Evolutionary conservation across 371 early-diverging fungal genomes (phyloP).

Genomic region (Mucor racemosus): DNA sequence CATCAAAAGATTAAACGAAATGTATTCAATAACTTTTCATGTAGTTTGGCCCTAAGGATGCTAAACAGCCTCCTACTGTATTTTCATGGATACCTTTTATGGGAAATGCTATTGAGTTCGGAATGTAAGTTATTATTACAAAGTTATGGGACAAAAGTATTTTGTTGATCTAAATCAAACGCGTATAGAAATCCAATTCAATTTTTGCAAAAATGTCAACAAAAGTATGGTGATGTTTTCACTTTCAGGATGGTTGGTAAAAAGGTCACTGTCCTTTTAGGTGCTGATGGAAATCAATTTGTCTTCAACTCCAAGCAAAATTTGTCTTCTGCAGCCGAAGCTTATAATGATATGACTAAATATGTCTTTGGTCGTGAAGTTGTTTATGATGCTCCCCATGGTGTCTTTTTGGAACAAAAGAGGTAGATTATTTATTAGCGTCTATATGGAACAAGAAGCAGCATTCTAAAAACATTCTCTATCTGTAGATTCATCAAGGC

Average conservation of each 20-base stretch:
- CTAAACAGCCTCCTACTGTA: slow-evolving; percentile 82
- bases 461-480: neutral
- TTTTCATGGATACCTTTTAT: slow-evolving; percentile 90
- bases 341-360: slow-evolving; percentile 91
- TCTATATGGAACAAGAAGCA: neutral
- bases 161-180: neutral
- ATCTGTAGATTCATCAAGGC: slow-evolving; percentile 85
- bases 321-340: slow-evolving; percentile 91
- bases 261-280: slow-evolving; percentile 87
- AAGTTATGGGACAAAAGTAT: neutral
- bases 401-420: slow-evolving; percentile 97
- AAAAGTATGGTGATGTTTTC: slow-evolving; percentile 89
- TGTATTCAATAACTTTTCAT: neutral
- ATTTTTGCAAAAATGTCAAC: slow-evolving; percentile 74
- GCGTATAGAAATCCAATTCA: slow-evolving; percentile 74
- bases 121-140: slow-evolving; percentile 58
- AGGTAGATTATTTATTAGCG: slow-evolving; percentile 46
- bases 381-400: slow-evolving; percentile 95
- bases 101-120: slow-evolving; percentile 88
- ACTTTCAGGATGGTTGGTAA: slow-evolving; percentile 94
- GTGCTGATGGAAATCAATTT: slow-evolving; percentile 94
- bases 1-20: neutral
- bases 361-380: slow-evolving; percentile 96
- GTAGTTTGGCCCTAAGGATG: slow-evolving; percentile 57
- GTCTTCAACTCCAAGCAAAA: slow-evolving; percentile 93